phyloP scores from a whole-genome alignment of 495 filamentous ascomycete genomes.

The Aspergillus biplanus region DNA sequence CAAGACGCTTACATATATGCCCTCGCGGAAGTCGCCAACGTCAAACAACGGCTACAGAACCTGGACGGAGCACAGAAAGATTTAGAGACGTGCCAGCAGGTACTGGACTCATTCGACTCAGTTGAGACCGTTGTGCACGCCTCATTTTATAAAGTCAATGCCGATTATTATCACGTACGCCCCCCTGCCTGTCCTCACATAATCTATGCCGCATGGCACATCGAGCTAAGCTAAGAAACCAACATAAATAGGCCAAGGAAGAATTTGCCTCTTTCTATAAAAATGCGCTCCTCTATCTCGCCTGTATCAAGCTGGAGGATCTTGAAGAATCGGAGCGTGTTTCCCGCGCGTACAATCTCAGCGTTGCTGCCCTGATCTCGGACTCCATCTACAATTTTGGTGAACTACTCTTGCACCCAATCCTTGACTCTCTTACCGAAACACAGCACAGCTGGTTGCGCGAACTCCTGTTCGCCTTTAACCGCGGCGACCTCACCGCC shows the following conservation, averaged over 20 bases:
- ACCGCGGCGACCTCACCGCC: constrained; percentile 87
- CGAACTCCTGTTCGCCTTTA: constrained; percentile 95
- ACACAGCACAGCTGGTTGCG: constrained; percentile 79
- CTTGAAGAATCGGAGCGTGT: constrained; percentile 73
- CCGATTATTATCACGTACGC: constrained; percentile 85
- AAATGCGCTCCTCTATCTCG: constrained; percentile 96
- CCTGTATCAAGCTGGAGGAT: constrained; percentile 83
- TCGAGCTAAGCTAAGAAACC: constrained; percentile 13
- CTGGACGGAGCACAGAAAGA: constrained; percentile 78
- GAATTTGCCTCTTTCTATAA: constrained; percentile 97
- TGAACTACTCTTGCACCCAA: constrained; percentile 95
- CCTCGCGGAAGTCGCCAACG: constrained; percentile 84
- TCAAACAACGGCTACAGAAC: constrained; percentile 78
- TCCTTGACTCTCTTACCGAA: constrained; percentile 78
- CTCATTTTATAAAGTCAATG: constrained; percentile 93
- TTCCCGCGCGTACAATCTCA: constrained; percentile 86
- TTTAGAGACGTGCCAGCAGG: constrained; percentile 82
- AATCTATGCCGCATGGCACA: too few species aligned
- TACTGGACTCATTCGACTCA: constrained; percentile 88
- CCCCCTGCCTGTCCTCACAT: too few species aligned
- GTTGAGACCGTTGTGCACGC: constrained; percentile 97
- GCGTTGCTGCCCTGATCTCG: constrained; percentile 88
- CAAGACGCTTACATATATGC: constrained; percentile 98
- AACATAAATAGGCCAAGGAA: constrained; percentile 62
- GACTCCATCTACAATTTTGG: constrained; percentile 99